Base-by-base conservation (phyloP, 331 rosid genomes). In the Ulmus americana region DNA sequence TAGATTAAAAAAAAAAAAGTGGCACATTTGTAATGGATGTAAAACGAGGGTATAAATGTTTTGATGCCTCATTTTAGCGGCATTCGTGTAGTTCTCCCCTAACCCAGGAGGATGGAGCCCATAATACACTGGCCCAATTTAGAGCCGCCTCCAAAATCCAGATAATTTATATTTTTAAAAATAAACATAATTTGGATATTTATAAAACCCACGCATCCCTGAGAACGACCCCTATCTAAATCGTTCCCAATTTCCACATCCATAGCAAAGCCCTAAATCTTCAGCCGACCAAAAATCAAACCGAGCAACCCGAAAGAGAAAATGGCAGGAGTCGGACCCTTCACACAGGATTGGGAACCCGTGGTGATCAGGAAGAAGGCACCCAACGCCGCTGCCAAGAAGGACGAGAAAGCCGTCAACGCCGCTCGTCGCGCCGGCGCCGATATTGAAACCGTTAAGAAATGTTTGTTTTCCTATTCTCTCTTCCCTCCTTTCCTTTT, bases 361-460 rank as follows among this genome's bases (percentile, higher is more conserved):
- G 87, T 88, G 10, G 92, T 91, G 6, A 76, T 91, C 67, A 82
- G 92, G 74, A 91, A 88, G 78, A 91, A 88, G 76, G 86, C 92
- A 0, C 96, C 91, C 58, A 86, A 82, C 73, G 77, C 96, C 52
- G 95, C 96, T 44, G 96, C 96, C 58, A 85, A 80, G 78, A 91
- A 88, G 77, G 97, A 88, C 53, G 96, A 91, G 80, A 86, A 91
- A 72, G 97, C 89, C 22, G 96, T 91, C 75, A 88, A 88, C 85
- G 96, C 95, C 14, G 97, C 96, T 59, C 95, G 95, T 51, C 96
- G 92, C 43, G 0, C 88, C 70, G 96, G 96, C 6, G 97, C 90
- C 9, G 95, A 88, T 16, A 81, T 91, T 65, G 92, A 91, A 48
- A 83, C 97, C 76, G 4, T 84, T n/a, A 91, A 78, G 62, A 91